Evolutionary conservation across 2,329 filamentous ascomycete species (phyloP), one percentile per base, ranked within the genome.

Genomic region (Talaromyces sp.): DNA sequence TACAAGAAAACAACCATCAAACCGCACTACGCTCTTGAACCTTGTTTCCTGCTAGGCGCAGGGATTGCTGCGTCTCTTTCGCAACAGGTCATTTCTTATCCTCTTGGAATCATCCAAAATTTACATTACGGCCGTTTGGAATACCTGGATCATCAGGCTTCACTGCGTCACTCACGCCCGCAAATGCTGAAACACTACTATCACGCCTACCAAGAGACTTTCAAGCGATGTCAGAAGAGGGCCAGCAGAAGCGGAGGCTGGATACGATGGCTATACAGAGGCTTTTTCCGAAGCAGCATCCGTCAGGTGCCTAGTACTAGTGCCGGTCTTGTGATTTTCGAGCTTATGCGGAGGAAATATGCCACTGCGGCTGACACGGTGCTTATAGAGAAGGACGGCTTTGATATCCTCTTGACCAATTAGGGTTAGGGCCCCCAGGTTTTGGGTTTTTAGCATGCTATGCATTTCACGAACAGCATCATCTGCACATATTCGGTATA

Each of bases 291-390:
- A 71, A 83, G 77, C 63, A 87, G 86, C 0, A 76, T 89, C 40
- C 79, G 84, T 36, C 86, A 88, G 72, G 84, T 88, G 13, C 87
- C 87, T 2, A 88, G 86, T 69, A 89, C 87, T 2, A 87, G 84
- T 68, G 86, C 87, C 0, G 87, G 86, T 0, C 75, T 89, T 61
- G 85, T 89, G 64, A 87, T 88, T 3, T 89, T 89, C 69, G 87
- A 89, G 73, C 73, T 89, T 38, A 83, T 89, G 45, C 77, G 87
- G 61, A 78, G 87, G 60, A 87, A 86, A 72, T 89, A 88, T 72
- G 84, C 83, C 2, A 82, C 80, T 67, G 72, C 80, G 60, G 78
- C 79, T n/a, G 84, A 86, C 64, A 79, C 77, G 65, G 83, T 82
- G 68, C 83, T 79, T 74, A 88, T 86, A 47, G 76, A 80, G 43